phyloP scores from a whole-genome alignment of 257 asterid species.

The Solanum bukasovii region DNA sequence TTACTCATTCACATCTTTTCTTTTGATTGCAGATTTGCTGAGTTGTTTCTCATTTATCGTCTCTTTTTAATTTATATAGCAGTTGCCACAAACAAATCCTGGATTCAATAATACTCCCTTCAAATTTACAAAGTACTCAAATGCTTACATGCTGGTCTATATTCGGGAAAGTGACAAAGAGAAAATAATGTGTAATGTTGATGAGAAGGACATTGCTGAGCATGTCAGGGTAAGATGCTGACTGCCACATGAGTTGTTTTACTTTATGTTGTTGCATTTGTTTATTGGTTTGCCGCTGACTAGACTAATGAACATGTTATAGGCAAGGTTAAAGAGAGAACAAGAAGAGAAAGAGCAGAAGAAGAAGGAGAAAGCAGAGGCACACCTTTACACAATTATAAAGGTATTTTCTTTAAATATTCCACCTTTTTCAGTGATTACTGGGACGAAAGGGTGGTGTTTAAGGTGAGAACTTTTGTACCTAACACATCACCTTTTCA shows the following conservation, averaged over 20 bases:
- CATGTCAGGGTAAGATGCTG: slow-evolving; percentile 66
- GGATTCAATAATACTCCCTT: slow-evolving; percentile 91
- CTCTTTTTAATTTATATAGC: background rate
- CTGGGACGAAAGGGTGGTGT: background rate
- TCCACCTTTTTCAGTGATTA: background rate
- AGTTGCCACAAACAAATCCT: slow-evolving; percentile 95
- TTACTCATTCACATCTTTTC: background rate
- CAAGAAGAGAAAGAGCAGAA: slow-evolving; percentile 94
- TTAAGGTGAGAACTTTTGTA: background rate
- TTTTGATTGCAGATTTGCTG: background rate
- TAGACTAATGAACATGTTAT: slow-evolving; percentile 7
- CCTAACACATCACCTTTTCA: slow-evolving; percentile 5
- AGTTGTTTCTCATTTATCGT: background rate
- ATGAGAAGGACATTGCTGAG: slow-evolving; percentile 94
- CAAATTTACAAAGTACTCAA: slow-evolving; percentile 90
- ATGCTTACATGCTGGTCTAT: slow-evolving; percentile 99
- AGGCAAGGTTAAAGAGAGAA: slow-evolving; percentile 90
- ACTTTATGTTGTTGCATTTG: background rate
- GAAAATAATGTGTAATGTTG: slow-evolving; percentile 88
- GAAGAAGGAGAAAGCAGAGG: slow-evolving; percentile 85
- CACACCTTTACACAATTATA: slow-evolving; percentile 88
- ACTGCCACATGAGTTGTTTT: background rate
- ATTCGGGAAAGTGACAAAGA: slow-evolving; percentile 91
- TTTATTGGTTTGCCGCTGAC: background rate
- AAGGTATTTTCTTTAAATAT: slow-evolving; percentile 39